Evolutionary conservation across 768 basidiomycete genomes (phyloP), one percentile per base, ranked within the genome.

Genomic region (Auriscalpium vulgare): DNA sequence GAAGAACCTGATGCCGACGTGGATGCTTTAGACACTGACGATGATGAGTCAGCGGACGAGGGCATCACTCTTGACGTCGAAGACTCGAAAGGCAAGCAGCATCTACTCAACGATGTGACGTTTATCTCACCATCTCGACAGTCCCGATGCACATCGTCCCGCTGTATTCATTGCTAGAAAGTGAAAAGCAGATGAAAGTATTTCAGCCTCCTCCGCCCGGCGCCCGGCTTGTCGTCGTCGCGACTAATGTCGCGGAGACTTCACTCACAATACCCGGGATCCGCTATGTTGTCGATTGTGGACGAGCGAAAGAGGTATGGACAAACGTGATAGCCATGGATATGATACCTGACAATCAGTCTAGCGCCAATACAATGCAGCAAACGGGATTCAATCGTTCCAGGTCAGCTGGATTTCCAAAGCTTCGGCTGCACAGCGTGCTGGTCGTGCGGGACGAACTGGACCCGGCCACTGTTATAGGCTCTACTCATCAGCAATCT

Each of bases 401-500:
- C 85, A 88, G 66, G 81, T 99, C 46, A 83, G 81, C 54, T 99
- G 95, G 95, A 84, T 57, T 51, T 62, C 61, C 13, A 62, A 62
- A n/a, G 61, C 61, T 11, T 62, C 61, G 14, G 61, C 61, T 3
- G 34, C 61, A 1, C 97, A 99, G 67, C 81, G 97, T 57, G 87
- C 97, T 4, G 97, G 97, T 66, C 88, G 97, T 66, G 97, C 97
- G 0, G 97, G 97, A 10, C 91, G 97, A 58, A 97, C 93, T 13
- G 95, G 97, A 4, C 95, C 97, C 13, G 97, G 97, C 29, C 97
- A 98, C 70, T 98, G 97, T 71, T 98, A 98, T 68, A 83, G 97
- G 40, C 82, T 98, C 11, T 98, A 95, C 73, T 97, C 95, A 8
- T 95, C 92, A 9, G 91, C 95, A 14, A 78, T 99, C 13, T 98